phyloP scores from a whole-genome alignment of 306 rosid genomes.

The Acacia confusa region DNA sequence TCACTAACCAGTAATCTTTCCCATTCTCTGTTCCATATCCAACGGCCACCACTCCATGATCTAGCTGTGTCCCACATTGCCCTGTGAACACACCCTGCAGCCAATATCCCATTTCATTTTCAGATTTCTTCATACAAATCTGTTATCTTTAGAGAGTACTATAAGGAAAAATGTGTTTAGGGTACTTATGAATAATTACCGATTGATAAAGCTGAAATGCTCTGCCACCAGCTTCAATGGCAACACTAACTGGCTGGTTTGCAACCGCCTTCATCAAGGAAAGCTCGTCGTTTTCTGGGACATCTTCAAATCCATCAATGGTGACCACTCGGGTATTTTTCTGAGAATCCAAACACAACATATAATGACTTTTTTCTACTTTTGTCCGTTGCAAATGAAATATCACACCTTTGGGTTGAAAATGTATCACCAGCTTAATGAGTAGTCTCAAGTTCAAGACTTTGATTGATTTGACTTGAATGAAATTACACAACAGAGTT shows the following conservation, averaged over 20 bases:
- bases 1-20: slow-evolving; percentile 73
- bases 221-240: slow-evolving; percentile 96
- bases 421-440: too few species aligned
- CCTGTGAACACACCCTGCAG: slow-evolving; percentile 80
- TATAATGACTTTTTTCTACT: too few species aligned
- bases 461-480: too few species aligned
- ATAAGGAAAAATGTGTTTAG: neutral
- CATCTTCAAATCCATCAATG: slow-evolving; percentile 79
- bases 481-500: too few species aligned
- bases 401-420: too few species aligned
- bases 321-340: slow-evolving; percentile 69
- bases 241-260: slow-evolving; percentile 77
- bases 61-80: slow-evolving; percentile 76
- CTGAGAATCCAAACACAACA: slow-evolving; percentile 32
- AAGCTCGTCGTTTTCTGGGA: slow-evolving; percentile 73
- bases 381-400: too few species aligned
- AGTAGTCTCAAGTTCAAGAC: too few species aligned
- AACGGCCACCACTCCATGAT: slow-evolving; percentile 74
- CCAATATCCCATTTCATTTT: neutral
- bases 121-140: neutral
- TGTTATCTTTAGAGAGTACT: neutral
- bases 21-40: slow-evolving; percentile 83
- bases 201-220: slow-evolving; percentile 81
- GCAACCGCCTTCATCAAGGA: slow-evolving; percentile 77
- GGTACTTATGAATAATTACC: slow-evolving; percentile 36